Evolutionary conservation across 768 basidiomycete species (phyloP), one percentile per base, ranked within the genome.

Genomic region (Mycena alexandri): DNA sequence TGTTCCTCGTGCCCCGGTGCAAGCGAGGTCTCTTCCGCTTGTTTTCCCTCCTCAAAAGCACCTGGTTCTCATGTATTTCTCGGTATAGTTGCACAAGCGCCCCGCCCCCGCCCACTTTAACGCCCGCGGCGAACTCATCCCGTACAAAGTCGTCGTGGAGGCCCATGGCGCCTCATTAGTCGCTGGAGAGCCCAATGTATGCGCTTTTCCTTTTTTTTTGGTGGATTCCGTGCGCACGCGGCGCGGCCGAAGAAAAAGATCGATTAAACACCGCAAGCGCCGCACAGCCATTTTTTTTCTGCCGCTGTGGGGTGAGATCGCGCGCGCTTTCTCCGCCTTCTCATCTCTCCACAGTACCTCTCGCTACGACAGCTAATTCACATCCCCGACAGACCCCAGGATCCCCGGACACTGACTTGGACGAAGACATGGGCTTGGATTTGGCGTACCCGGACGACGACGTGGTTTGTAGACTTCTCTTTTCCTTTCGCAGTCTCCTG

Each of bases 381-480:
- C 17, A 21, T 29, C 25, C 41, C 24, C 8, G 19, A 16, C 48
- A 52, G 61, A 41, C 22, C 34, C 44, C 57, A 7, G 22, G 41
- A 33, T 53, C 46, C 21, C 55, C 51, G 2, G 66, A 61, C 8
- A 64, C 52, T 22, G 54, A 60, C 47, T 21, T 34, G 42, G 65
- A 67, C 47, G 62, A 62, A 38, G 68, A 71, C 46, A 25, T 67
- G 65, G 68, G 63, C 17, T 51, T 68, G 24, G 42, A 63, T 22
- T 59, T 71, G 38, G 54, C 53, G 24, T 71, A 71, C 44, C 70
- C 70, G 25, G 70, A 71, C 66, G 70, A 68, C 36, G 70, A 68
- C 10, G 38, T 14, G 63, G 70, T 71, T 67, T 46, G 61, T 70
- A n/a, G 8, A 10, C 44, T 17, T 34, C 10, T 54, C 41, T 44